Evolutionary conservation across 2,329 filamentous ascomycete species (phyloP).

Genomic region (Pseudonectria buxi): DNA sequence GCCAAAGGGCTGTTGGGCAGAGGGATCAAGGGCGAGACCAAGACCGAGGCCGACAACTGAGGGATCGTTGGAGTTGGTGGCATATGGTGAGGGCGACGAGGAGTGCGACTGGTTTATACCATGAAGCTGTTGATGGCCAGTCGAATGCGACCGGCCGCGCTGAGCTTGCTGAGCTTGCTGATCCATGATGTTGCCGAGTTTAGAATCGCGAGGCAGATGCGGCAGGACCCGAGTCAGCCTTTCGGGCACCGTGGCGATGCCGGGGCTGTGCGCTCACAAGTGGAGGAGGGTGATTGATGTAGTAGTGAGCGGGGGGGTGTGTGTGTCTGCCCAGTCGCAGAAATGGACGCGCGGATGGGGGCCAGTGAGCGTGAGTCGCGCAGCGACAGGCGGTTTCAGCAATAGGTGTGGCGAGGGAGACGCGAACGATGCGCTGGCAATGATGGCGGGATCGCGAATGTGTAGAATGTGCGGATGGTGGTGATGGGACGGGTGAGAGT

Average conservation of each 20-base stretch:
- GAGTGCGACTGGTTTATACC: constrained; percentile 66
- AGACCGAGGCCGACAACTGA: constrained; percentile 49
- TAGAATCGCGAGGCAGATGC: constrained; percentile 38
- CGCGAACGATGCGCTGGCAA: too few relatives aligned
- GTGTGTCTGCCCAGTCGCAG: constrained; percentile 19
- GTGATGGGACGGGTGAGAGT: too few relatives aligned
- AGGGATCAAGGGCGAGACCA: constrained; percentile 53
- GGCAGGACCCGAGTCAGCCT: constrained; percentile 34
- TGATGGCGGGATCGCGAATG: too few relatives aligned
- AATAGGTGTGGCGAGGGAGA: too few relatives aligned
- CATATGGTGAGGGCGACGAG: constrained; percentile 52
- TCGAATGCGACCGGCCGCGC: constrained; percentile 55
- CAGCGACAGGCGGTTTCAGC: too few relatives aligned
- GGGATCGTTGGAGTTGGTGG: constrained; percentile 38
- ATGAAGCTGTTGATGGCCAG: constrained; percentile 47
- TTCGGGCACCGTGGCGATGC: constrained; percentile 34
- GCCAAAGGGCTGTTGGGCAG: constrained; percentile 33
- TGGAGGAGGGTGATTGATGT: constrained; percentile 14
- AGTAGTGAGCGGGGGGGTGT: constrained; percentile 21
- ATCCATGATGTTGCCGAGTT: constrained; percentile 34
- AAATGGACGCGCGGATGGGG: constrained; percentile 23
- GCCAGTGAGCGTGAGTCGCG: not conserved
- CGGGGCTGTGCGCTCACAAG: constrained; percentile 35
- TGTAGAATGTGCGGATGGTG: too few relatives aligned
- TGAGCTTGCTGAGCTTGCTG: constrained; percentile 34